Evolutionary conservation across 108 stramenopile species (phyloP).

Genomic region (Schizochytrium sp.): DNA sequence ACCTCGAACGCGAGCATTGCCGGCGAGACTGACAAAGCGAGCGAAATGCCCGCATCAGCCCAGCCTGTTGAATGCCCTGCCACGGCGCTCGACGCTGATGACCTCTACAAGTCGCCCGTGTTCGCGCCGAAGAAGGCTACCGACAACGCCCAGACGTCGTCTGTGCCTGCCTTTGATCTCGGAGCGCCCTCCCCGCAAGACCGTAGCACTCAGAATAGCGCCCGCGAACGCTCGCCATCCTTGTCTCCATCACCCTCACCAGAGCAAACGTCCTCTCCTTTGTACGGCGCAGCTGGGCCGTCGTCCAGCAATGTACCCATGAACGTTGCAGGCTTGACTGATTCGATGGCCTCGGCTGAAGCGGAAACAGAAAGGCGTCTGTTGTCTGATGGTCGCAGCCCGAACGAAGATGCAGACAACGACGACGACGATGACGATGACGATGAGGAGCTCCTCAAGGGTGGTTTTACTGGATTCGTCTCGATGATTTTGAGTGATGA

Average conservation of each 20-base stretch:
- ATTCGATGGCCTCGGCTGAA: neutral
- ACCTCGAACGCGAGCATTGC: too few relatives aligned
- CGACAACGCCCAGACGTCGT: neutral
- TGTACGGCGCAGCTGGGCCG: neutral
- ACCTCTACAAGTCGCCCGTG: neutral
- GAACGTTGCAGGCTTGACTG: neutral
- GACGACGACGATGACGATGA: neutral
- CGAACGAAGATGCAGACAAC: too few relatives aligned
- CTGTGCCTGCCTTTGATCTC: neutral
- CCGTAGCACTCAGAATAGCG: neutral
- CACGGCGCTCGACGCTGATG: neutral
- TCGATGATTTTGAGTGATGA: conserved; percentile 6
- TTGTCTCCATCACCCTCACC: too few relatives aligned
- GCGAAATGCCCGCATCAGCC: too few relatives aligned
- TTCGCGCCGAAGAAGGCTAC: neutral
- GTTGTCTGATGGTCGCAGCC: too few relatives aligned
- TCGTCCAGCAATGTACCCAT: neutral
- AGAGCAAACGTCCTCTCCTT: too few relatives aligned
- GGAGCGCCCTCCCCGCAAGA: neutral
- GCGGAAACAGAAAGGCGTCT: too few relatives aligned
- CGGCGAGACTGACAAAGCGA: too few relatives aligned
- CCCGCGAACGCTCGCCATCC: neutral
- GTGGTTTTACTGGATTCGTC: neutral
- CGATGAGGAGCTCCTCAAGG: neutral
- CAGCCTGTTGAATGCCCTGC: neutral